These are phyloP conservation scores for Saitozyma podzolica DNA, from an alignment of 768 basidiomycete genomes.

Conservation along the genomic window DNA sequence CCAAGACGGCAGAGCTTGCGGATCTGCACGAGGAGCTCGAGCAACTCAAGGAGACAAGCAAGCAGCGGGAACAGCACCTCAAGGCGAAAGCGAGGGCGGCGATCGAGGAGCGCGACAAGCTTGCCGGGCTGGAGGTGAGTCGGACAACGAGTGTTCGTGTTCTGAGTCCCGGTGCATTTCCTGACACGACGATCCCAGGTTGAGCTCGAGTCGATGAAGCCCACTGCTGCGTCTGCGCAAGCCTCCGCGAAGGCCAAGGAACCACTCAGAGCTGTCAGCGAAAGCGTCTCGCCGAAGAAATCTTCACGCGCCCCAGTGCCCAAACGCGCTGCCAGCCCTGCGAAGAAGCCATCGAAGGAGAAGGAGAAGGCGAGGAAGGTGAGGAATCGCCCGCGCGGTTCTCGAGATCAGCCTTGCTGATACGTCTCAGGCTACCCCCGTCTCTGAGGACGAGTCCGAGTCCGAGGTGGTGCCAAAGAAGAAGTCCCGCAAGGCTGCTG, in stretches of 20 bases:
- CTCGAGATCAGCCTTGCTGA: neutral
- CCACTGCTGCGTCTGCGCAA: neutral
- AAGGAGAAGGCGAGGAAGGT: conserved; percentile 17
- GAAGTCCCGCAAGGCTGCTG: conserved; percentile 20
- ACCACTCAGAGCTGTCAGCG: too few relatives aligned
- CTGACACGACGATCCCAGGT: too few relatives aligned
- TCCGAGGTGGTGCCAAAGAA: conserved; percentile 18
- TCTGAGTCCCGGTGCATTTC: neutral
- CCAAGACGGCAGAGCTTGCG: conserved; percentile 25
- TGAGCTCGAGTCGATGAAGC: too few relatives aligned
- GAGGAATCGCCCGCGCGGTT: too few relatives aligned
- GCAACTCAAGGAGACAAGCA: conserved; percentile 21
- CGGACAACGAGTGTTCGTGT: neutral
- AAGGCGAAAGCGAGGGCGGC: conserved; percentile 34
- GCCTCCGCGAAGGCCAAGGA: conserved; percentile 3
- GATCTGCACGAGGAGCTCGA: conserved; percentile 37
- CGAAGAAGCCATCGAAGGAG: conserved; percentile 3
- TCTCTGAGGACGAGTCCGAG: conserved; percentile 18
- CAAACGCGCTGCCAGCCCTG: too few relatives aligned
- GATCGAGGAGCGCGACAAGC: conserved; percentile 21
- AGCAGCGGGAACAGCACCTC: conserved; percentile 33
- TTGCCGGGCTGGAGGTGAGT: conserved; percentile 31
- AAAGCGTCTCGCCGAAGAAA: too few relatives aligned
- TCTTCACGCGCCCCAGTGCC: too few relatives aligned
- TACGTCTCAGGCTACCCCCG: conserved; percentile 14